A percentile compares a stretch with the other conserved stretches of the same genome.
Conservation (phyloP, 2,329 filamentous ascomycete genomes). For the Stachybotrys elegans region DNA sequence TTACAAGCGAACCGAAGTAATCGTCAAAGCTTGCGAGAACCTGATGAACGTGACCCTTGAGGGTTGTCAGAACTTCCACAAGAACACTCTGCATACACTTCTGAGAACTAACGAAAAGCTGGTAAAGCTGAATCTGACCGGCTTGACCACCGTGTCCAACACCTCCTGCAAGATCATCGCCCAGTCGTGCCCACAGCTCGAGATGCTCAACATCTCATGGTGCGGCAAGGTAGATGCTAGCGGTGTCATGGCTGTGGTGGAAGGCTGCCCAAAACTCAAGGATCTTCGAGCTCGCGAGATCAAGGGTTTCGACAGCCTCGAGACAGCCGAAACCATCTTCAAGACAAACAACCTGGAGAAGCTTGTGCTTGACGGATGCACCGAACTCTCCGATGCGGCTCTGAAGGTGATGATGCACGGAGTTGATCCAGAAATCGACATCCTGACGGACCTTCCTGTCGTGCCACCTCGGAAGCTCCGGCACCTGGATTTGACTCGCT, state of each 20-base stretch:
- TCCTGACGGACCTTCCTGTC: constrained; percentile 69
- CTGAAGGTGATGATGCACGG: constrained; percentile 74
- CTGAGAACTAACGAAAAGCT: constrained; percentile 69
- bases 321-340: constrained; percentile 71
- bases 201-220: constrained; percentile 87
- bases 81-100: constrained; percentile 71
- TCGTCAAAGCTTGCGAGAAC: constrained; percentile 82
- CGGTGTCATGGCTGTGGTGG: constrained; percentile 68
- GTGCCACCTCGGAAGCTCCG: constrained; percentile 74
- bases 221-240: constrained; percentile 79
- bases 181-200: constrained; percentile 73
- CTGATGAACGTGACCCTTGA: constrained; percentile 84
- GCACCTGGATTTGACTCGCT: constrained; percentile 81
- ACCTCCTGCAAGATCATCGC: constrained; percentile 82
- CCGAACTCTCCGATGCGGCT: constrained; percentile 69
- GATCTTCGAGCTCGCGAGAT: constrained; percentile 83
- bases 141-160: constrained; percentile 74
- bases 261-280: constrained; percentile 65
- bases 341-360: constrained; percentile 75
- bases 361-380: constrained; percentile 76
- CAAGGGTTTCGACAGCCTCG: constrained; percentile 68
- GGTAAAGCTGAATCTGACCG: constrained; percentile 81
- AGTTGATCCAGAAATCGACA: constrained; percentile 69
- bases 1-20: constrained; percentile 68
- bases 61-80: constrained; percentile 80